Conservation (phyloP, 2,329 filamentous ascomycete genomes). For the Apiospora kogelbergensis region DNA sequence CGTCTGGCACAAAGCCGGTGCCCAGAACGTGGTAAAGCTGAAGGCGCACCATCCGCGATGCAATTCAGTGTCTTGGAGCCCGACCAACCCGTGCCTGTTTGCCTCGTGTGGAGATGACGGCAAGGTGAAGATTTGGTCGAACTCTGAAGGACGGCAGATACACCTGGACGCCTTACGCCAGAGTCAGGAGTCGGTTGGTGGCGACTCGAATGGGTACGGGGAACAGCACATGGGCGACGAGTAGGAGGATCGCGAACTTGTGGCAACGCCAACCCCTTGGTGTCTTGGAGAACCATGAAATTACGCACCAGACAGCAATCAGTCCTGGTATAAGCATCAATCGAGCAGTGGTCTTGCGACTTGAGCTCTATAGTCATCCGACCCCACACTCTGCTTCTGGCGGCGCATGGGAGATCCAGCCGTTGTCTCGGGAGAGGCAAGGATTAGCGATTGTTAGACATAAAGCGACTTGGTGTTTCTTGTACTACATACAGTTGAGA, state of each 20-base stretch:
- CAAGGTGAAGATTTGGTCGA: conserved; percentile 75
- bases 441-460: not conserved
- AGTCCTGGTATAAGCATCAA: not conserved
- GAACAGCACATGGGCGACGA: conserved; percentile 14
- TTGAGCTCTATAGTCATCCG: not conserved
- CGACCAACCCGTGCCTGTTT: conserved; percentile 77
- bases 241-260: not conserved
- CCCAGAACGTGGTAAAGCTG: conserved; percentile 72
- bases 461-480: not conserved
- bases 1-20: conserved; percentile 89
- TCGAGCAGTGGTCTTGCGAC: not conserved
- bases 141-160: conserved; percentile 30
- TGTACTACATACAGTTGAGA: too few relatives aligned
- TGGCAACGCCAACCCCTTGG: not conserved
- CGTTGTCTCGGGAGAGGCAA: not conserved
- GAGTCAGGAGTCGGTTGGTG: conserved; percentile 16
- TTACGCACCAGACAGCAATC: not conserved
- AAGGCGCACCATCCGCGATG: conserved; percentile 75
- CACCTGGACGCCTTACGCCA: conserved; percentile 16
- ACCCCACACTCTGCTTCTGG: not conserved
- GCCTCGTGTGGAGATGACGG: conserved; percentile 89
- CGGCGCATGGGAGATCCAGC: not conserved
- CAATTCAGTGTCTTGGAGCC: conserved; percentile 89
- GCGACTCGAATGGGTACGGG: conserved; percentile 19
- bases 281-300: not conserved